A percentile compares a stretch with the other conserved stretches of the same genome.
Conservation (phyloP, 768 basidiomycete genomes). For the Roridomyces roridus region DNA sequence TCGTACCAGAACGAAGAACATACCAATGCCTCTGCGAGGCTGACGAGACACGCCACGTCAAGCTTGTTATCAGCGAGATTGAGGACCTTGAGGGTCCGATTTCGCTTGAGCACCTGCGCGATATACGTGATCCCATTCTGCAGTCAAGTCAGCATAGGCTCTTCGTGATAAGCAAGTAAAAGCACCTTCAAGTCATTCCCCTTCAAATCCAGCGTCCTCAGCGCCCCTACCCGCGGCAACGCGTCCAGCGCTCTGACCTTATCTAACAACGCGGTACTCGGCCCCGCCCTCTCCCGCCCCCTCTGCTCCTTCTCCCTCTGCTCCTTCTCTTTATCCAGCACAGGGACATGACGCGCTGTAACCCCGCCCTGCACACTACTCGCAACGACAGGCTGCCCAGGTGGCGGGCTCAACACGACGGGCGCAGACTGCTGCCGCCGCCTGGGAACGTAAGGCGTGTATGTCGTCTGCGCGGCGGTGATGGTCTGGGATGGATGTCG, state of each 20-base stretch:
- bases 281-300: slow-evolving; percentile 47
- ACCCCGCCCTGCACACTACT: slow-evolving; percentile 62
- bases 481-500: slow-evolving; percentile 52
- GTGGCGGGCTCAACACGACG: slow-evolving; percentile 41
- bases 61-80: slow-evolving; percentile 96
- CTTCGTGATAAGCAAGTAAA: neutral
- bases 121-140: slow-evolving; percentile 85
- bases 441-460: slow-evolving; percentile 84
- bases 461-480: slow-evolving; percentile 68
- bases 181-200: slow-evolving; percentile 89
- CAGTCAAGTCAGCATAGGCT: slow-evolving; percentile 22
- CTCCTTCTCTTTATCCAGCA: slow-evolving; percentile 23
- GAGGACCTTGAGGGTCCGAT: slow-evolving; percentile 91
- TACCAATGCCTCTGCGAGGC: slow-evolving; percentile 89
- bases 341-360: slow-evolving; percentile 49
- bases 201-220: slow-evolving; percentile 89
- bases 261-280: slow-evolving; percentile 80
- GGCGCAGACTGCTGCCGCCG: slow-evolving; percentile 56
- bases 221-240: slow-evolving; percentile 81
- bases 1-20: no score
- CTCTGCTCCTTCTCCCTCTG: neutral
- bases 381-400: slow-evolving; percentile 75
- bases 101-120: slow-evolving; percentile 94
- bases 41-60: slow-evolving; percentile 78
- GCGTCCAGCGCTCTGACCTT: slow-evolving; percentile 91